Percentiles rank a stretch among this genome's conserved stretches.
Evolutionary conservation across 257 asterid genomes (phyloP).

Genomic region (Gentiana macrophylla): DNA sequence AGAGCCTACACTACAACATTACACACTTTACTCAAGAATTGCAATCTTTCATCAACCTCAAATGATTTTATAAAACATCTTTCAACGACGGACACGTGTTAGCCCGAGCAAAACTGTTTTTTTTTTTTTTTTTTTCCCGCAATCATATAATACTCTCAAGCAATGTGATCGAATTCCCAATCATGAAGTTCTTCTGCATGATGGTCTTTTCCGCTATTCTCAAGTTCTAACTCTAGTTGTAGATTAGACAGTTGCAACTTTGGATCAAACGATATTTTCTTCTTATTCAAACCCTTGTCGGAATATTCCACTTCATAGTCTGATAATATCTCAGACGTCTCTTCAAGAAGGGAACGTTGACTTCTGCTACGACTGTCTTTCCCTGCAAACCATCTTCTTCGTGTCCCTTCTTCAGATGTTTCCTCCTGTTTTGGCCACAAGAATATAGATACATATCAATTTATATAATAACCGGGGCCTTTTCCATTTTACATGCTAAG

Average conservation of each 20-base stretch:
- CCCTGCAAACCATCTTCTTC: conserved; percentile 19
- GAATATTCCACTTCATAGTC: conserved; percentile 13
- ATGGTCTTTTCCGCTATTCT: conserved; percentile 36
- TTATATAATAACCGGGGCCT: conserved; percentile 25
- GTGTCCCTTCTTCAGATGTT: conserved; percentile 12
- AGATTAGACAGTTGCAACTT: conserved; percentile 50
- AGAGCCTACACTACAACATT: too few species aligned
- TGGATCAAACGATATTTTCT: conserved; percentile 26
- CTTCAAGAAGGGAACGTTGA: conserved; percentile 27
- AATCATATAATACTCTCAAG: not conserved
- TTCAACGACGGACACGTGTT: too few species aligned
- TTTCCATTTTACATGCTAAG: conserved; percentile 6
- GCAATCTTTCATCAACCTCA: too few species aligned
- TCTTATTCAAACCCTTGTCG: conserved; percentile 17
- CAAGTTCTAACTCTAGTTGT: conserved; percentile 67
- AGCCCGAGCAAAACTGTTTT: too few species aligned
- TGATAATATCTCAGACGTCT: conserved; percentile 8
- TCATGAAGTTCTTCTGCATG: conserved; percentile 52
- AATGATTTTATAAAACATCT: too few species aligned
- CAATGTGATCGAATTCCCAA: conserved; percentile 61
- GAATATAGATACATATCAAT: conserved; percentile 10
- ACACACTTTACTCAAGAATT: too few species aligned
- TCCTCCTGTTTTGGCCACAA: conserved; percentile 18
- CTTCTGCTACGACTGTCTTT: conserved; percentile 22
- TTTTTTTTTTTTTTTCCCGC: too few species aligned